A percentile compares a stretch with the other conserved stretches of the same genome.
Evolutionary conservation across 129 eudicot genomes (phyloP).

Genomic region (Helianthus annuus): HanXRQr2.0-SUNRISE NC_035434.2:27215249-27215748

Average conservation of each 20-base stretch:
- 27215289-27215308: slow-evolving; percentile 81
- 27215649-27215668: not conserved
- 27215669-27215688: not conserved
- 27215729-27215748: too few relatives aligned
- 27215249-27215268: slow-evolving; percentile 69
- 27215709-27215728: too few relatives aligned
- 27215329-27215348: slow-evolving; percentile 95
- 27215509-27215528: not conserved
- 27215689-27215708: not conserved
- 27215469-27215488: slow-evolving; percentile 1
- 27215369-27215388: slow-evolving; percentile 97
- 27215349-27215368: slow-evolving; percentile 84
- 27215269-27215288: slow-evolving; percentile 74
- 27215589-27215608: not conserved
- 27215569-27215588: not conserved
- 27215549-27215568: not conserved
- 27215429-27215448: not conserved
- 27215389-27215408: not conserved
- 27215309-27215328: slow-evolving; percentile 92
- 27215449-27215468: not conserved
- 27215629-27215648: slow-evolving; percentile 13
- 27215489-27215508: not conserved
- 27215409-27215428: not conserved
- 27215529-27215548: not conserved
- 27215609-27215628: not conserved